These are phyloP conservation scores for Penicillium brevicompactum DNA, from an alignment of 2,329 filamentous ascomycete genomes.

Conservation along the genomic window DNA sequence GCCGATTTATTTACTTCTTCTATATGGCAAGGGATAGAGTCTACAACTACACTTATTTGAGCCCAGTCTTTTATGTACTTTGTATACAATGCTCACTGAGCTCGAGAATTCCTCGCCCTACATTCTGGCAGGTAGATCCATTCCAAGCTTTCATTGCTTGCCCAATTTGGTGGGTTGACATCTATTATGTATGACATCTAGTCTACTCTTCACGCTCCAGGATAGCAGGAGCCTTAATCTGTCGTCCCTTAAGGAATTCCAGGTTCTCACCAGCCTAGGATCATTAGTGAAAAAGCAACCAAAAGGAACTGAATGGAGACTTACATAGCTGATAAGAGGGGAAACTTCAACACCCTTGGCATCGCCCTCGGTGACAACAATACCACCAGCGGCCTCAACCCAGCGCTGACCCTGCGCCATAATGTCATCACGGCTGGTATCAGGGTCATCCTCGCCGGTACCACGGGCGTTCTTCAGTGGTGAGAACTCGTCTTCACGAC, in stretches of 20 bases:
- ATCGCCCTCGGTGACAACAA: slow-evolving; percentile 65
- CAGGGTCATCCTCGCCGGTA: slow-evolving; percentile 87
- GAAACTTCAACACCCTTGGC: slow-evolving; percentile 81
- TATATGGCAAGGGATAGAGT: neutral
- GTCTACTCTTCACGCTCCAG: slow-evolving; percentile 60
- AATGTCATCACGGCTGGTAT: slow-evolving; percentile 89
- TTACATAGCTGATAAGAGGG: slow-evolving; percentile 91
- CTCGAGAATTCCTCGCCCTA: slow-evolving; percentile 9
- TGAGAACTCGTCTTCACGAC: slow-evolving; percentile 96
- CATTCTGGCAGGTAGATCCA: slow-evolving; percentile 20
- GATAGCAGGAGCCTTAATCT: slow-evolving; percentile 65
- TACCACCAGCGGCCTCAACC: slow-evolving; percentile 76
- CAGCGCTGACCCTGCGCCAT: slow-evolving; percentile 87
- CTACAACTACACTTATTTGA: no score
- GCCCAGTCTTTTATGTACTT: no score
- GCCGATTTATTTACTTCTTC: slow-evolving; percentile 15
- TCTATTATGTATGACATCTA: neutral
- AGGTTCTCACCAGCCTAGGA: slow-evolving; percentile 63
- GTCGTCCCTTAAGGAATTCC: slow-evolving; percentile 60
- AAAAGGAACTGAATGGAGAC: slow-evolving; percentile 42
- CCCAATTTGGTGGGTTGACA: neutral
- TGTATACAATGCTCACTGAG: neutral
- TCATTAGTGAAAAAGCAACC: neutral
- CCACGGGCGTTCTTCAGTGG: slow-evolving; percentile 89
- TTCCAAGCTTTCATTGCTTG: slow-evolving; percentile 9